phyloP scores from a whole-genome alignment of 192 early-diverging fungal genomes.

The Dispira parvispora region DNA sequence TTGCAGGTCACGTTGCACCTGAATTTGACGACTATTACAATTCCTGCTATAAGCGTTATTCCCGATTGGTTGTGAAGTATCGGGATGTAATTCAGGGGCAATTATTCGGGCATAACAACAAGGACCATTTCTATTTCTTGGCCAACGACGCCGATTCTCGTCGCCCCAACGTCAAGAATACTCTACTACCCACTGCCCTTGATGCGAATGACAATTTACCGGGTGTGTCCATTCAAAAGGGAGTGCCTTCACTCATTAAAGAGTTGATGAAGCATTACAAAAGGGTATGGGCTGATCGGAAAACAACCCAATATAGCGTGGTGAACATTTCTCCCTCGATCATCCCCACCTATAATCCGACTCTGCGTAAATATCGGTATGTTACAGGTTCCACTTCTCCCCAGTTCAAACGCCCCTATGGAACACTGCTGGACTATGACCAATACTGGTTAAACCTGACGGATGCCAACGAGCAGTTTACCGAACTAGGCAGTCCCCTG shows the following conservation, averaged over 20 bases:
- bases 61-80: conserved; percentile 25
- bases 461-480: conserved; percentile 14
- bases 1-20: conserved; percentile 54
- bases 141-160: conserved; percentile 15
- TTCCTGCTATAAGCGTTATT: conserved; percentile 30
- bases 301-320: conserved; percentile 19
- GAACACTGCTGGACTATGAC: conserved; percentile 26
- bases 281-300: conserved; percentile 8
- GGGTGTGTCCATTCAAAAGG: conserved; percentile 7
- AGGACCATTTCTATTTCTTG: conserved; percentile 48
- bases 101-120: conserved; percentile 59
- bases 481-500: background rate
- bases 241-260: background rate
- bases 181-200: too few species aligned
- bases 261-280: conserved; percentile 20
- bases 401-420: conserved; percentile 8
- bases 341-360: conserved; percentile 42
- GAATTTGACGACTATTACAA: conserved; percentile 28
- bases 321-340: conserved; percentile 43
- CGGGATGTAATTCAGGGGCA: conserved; percentile 42
- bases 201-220: background rate
- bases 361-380: conserved; percentile 42
- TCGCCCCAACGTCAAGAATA: conserved; percentile 1
- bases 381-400: background rate
- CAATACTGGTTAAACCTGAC: conserved; percentile 24